Conservation (phyloP, 129 eudicot species). For the Artemisia annua region DNA sequence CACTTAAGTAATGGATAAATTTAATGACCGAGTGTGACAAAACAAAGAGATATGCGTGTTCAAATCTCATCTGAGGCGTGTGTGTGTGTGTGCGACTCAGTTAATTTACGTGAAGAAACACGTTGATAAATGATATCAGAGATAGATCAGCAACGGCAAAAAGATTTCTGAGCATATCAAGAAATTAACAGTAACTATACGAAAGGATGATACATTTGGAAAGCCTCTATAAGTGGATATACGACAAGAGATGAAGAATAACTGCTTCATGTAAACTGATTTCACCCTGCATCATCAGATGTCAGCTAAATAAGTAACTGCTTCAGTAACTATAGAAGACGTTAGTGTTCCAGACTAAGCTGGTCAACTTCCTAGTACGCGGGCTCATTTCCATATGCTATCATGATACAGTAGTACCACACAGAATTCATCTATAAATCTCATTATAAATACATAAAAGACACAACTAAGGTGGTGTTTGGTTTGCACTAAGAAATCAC, state of each 20-base stretch:
- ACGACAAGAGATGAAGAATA: background rate
- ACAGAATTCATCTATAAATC: background rate
- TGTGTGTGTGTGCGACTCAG: too few species aligned
- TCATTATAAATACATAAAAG: background rate
- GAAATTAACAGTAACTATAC: background rate
- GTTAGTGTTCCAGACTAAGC: background rate
- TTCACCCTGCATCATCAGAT: conserved; percentile 9
- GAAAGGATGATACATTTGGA: conserved; percentile 1
- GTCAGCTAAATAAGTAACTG: background rate
- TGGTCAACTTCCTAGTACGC: background rate
- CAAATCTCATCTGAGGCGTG: too few species aligned
- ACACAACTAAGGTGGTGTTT: background rate
- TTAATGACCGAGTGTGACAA: too few species aligned
- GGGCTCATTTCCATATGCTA: background rate
- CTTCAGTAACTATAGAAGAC: background rate
- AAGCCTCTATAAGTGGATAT: background rate
- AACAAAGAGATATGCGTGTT: too few species aligned
- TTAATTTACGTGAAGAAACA: too few species aligned
- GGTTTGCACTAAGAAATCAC: too few species aligned
- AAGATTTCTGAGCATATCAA: conserved; percentile 12
- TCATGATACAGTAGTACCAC: too few species aligned
- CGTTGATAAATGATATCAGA: background rate
- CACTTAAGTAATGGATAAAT: background rate
- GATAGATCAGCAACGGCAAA: background rate
- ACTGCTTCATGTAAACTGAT: background rate